These are phyloP conservation scores for Brasenia schreberi DNA, from an alignment of 164 flowering plant genomes.

Conservation along the genomic window DNA sequence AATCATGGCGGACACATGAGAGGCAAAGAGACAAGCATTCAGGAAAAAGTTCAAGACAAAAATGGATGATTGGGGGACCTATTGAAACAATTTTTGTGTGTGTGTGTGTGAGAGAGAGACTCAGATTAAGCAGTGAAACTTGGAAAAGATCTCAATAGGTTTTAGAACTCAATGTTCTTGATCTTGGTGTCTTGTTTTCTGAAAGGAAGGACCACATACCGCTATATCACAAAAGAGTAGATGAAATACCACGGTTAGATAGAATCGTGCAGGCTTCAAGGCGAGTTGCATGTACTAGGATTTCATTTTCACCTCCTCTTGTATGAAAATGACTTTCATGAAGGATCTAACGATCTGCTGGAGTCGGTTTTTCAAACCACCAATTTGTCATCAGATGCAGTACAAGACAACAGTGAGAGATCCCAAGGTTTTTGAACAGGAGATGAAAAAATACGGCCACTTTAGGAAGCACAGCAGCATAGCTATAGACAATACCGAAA, in stretches of 20 bases:
- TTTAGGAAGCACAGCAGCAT: not conserved
- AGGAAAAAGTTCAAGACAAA: not conserved
- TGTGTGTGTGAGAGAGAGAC: not conserved
- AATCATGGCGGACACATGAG: not conserved
- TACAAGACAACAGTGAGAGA: slow-evolving; percentile 5
- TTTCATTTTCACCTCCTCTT: not conserved
- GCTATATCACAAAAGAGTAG: not conserved
- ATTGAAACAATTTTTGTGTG: not conserved
- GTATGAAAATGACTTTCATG: slow-evolving; percentile 4
- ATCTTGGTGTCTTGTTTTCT: not conserved
- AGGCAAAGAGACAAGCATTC: not conserved
- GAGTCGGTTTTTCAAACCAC: slow-evolving; percentile 23
- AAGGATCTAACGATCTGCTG: slow-evolving; percentile 12
- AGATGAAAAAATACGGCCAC: not conserved
- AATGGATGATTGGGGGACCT: not conserved
- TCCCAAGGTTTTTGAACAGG: slow-evolving; percentile 1
- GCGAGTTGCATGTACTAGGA: not conserved
- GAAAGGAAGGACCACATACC: not conserved
- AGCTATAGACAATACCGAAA: not conserved
- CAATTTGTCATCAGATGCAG: slow-evolving; percentile 14
- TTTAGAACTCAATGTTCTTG: not conserved
- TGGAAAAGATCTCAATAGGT: not conserved
- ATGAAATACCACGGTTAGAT: not conserved
- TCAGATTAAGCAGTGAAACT: too few species aligned
- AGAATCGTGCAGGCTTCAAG: not conserved